Evolutionary conservation across 768 basidiomycete genomes (phyloP), one percentile per base, ranked within the genome.

Genomic region (Leccinellum luteum): DNA sequence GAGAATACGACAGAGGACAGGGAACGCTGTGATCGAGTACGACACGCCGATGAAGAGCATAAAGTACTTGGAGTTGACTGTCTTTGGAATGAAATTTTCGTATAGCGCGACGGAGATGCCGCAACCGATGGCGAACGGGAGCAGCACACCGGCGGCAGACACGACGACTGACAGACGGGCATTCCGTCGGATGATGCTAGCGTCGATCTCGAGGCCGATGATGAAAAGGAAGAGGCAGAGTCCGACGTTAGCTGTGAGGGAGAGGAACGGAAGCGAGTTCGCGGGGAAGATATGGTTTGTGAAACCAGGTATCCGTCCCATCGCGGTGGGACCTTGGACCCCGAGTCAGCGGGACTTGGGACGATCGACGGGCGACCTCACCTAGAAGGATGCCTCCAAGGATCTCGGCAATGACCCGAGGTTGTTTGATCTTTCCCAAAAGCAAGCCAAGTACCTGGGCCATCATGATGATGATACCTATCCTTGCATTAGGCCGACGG

Each of bases 41-140:
- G 94, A 91, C 8, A 96, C 93, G 27, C 92, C 94, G 30, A 90
- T 85, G 74, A 98, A 98, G 41, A 99, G 84, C 83, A 97, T 86
- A 74, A 98, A 98, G 69, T 97, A 81, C 0, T 90, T 85, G 69
- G 89, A 94, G 57, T 84, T 78, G 52, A 83, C 78, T 53, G 73
- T 70, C 1, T 74, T 66, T 61, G 83, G 78, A 58, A 92, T 84
- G 72, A 95, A 96, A 8, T 76, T 66, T 53, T 85, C 73, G 74
- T 94, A 98, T 7, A 97, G 73, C 0, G 86, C 88, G 2, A 90
- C 82, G 3, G 85, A 80, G 28, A 86, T 74, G 0, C 82, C 93
- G 0, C 89, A 85, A 4, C 97, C 97, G 4, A 98, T 71, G 0
- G 81, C 92, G 65, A 99, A 98, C 0, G 96, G 96, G 3, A 98